phyloP scores from a whole-genome alignment of 345 rosid genomes.

The Citrus unshiu region DNA sequence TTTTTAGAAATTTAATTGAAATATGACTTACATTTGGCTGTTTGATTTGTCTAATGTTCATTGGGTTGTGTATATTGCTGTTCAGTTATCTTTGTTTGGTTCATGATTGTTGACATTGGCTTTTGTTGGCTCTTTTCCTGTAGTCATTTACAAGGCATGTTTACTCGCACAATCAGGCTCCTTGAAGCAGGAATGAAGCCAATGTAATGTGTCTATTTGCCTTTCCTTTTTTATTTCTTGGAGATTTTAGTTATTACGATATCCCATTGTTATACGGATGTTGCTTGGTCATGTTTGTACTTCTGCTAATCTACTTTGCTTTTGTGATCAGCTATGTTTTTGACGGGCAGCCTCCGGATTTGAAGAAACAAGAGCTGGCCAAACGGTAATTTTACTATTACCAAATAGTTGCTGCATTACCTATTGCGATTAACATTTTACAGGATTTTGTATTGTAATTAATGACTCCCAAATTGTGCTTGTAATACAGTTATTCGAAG shows the following conservation, averaged over 20 bases:
- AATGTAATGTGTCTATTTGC: constrained; percentile 45
- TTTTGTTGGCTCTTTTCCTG: neutral
- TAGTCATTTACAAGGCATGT: constrained; percentile 98
- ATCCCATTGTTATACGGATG: neutral
- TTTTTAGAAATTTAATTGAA: neutral
- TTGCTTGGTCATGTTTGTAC: neutral
- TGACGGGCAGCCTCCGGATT: constrained; percentile 85
- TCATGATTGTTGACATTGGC: neutral
- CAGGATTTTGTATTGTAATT: neutral
- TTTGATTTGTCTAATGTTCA: neutral
- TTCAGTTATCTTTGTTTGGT: neutral
- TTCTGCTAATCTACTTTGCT: neutral
- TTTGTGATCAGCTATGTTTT: constrained; percentile 64
- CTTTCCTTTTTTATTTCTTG: constrained; percentile 1
- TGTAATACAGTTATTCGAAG: constrained; percentile 58
- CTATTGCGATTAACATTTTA: neutral
- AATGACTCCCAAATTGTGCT: constrained; percentile 4
- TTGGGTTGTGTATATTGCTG: neutral
- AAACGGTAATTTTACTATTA: constrained; percentile 51
- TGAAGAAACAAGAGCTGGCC: constrained; percentile 82
- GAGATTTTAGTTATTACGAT: neutral
- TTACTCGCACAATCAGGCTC: constrained; percentile 83
- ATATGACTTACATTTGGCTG: neutral
- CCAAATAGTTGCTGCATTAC: neutral
- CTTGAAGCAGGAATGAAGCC: constrained; percentile 98